phyloP scores from a whole-genome alignment of 306 rosid genomes.

The Oemleria cerasiformis region DNA sequence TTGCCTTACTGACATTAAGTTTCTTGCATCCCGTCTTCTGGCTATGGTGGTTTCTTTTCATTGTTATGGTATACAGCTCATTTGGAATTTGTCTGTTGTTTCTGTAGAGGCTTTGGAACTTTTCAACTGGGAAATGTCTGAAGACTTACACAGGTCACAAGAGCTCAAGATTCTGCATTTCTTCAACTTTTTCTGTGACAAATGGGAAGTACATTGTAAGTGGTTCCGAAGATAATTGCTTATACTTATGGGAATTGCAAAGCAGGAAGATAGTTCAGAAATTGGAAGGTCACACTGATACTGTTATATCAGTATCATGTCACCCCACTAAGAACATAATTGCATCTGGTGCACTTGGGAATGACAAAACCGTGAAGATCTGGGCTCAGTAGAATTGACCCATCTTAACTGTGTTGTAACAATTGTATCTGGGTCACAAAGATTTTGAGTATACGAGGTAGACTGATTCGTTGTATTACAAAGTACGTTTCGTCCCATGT shows the following conservation, averaged over 20 bases:
- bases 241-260: slow-evolving; percentile 90
- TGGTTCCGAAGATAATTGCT: slow-evolving; percentile 83
- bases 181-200: slow-evolving; percentile 77
- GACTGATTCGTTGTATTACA: neutral
- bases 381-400: slow-evolving; percentile 76
- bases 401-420: neutral
- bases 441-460: slow-evolving; percentile 2
- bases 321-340: slow-evolving; percentile 89
- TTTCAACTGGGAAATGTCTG: slow-evolving; percentile 81
- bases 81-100: slow-evolving; percentile 10
- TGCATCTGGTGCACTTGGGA: slow-evolving; percentile 93
- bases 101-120: slow-evolving; percentile 91
- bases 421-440: slow-evolving; percentile 6
- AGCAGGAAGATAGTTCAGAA: slow-evolving; percentile 73
- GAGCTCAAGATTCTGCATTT: slow-evolving; percentile 80
- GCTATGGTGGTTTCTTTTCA: neutral
- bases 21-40: neutral
- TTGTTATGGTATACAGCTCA: slow-evolving; percentile 3
- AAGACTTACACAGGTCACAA: slow-evolving; percentile 81
- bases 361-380: slow-evolving; percentile 84
- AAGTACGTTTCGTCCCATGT: neutral
- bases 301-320: slow-evolving; percentile 84
- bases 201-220: slow-evolving; percentile 86
- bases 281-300: slow-evolving; percentile 90
- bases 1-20: neutral